Evolutionary conservation across 768 basidiomycete species (phyloP).

Genomic region (Naematelia aurantialba): DNA sequence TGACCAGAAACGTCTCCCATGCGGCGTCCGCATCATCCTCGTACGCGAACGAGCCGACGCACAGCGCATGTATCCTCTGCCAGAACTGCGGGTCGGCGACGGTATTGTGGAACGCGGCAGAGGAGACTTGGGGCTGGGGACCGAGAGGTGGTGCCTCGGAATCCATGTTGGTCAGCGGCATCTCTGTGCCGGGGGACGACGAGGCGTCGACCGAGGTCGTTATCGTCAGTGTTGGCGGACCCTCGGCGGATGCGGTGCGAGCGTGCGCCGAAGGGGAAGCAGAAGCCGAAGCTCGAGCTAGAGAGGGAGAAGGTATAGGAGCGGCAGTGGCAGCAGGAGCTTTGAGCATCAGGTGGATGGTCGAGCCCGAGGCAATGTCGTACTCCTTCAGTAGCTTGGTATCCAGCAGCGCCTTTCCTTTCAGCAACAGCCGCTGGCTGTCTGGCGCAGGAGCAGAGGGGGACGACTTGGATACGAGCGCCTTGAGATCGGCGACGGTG

Average conservation of each 20-base stretch:
- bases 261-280: constrained; percentile 12
- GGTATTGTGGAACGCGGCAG: constrained; percentile 59
- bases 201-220: constrained; percentile 36
- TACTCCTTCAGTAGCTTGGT: constrained; percentile 87
- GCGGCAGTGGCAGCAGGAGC: constrained; percentile 51
- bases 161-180: constrained; percentile 56
- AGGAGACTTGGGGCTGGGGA: constrained; percentile 47
- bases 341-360: constrained; percentile 82
- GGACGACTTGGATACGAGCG: constrained; percentile 61
- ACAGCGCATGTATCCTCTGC: constrained; percentile 64
- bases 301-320: no score
- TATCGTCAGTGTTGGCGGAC: constrained; percentile 38
- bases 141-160: constrained; percentile 51
- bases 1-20: constrained; percentile 82
- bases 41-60: constrained; percentile 64
- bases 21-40: constrained; percentile 64
- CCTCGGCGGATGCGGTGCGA: constrained; percentile 15
- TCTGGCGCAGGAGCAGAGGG: constrained; percentile 69
- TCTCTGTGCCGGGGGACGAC: constrained; percentile 27
- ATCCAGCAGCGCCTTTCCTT: constrained; percentile 91
- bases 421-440: constrained; percentile 78
- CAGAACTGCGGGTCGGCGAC: constrained; percentile 79
- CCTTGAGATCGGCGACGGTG: constrained; percentile 74
- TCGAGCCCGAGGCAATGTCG: constrained; percentile 71
- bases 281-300: no score